Base-by-base conservation (phyloP, 2,329 filamentous ascomycete genomes). In the Diplodia seriata region DNA sequence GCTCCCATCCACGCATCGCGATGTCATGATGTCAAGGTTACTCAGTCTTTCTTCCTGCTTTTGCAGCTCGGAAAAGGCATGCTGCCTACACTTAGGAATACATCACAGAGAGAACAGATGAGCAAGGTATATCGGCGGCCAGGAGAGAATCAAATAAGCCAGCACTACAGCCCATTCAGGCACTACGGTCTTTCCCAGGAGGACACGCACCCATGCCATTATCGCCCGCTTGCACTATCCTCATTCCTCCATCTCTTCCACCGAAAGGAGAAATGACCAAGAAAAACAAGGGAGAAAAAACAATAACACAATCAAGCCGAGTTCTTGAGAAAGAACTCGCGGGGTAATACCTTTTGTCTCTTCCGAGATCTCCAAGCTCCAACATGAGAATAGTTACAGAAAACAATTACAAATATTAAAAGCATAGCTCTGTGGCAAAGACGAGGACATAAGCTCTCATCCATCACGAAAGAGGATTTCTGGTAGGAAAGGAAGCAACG, bases 351-450 rank as follows among this genome's bases (percentile, higher is more conserved):
- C n/a, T 47, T 20, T 47, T 20, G 18, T n/a, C 43, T 47, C 43
- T 20, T 47, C 4, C 43, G 5, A 47, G 20, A n/a, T 20, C 18
- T 20, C 43, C 18, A 47, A 47, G n/a, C 43, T 47, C 9, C 7
- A 47, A 38, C 36, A 12, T 4, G 8, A 47, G 7, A 20, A 20
- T 20, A 20, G 11, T 14, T 47, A 47, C 43, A 47, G n/a, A 47
- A 47, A 47, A 47, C 43, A 11, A 31, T 8, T 55, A 55, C 51
- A 55, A 33, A 36, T 33, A 18, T 55, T 55, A 55, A 29, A 55
- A 55, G 18, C 26, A 33, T 31, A 29, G 26, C 14, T 33, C 14
- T 14, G 31, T 55, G 5, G 29, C n/a, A 36, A 36, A 38, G 43
- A 47, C 20, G 2, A 20, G 20, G n/a, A 47, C 7, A 47, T 6